phyloP scores from a whole-genome alignment of 257 asterid genomes.

The Jacaranda copaia region DNA sequence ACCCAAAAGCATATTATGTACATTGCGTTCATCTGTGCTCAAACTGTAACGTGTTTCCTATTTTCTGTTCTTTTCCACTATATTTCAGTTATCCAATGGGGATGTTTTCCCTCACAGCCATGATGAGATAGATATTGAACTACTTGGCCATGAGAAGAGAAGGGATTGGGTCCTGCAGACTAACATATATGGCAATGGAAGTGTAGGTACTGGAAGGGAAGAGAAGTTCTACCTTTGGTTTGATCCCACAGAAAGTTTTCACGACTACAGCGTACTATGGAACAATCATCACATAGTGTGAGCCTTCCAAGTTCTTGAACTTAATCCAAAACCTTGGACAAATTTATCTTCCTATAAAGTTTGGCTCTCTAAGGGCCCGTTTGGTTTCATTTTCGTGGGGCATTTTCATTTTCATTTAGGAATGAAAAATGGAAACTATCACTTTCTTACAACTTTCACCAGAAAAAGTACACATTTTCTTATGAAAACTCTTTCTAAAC shows the following conservation, averaged over 20 bases:
- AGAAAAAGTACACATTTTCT: no score
- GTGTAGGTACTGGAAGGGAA: slow-evolving; percentile 79
- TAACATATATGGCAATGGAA: slow-evolving; percentile 85
- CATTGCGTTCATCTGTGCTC: no score
- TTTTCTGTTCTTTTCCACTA: no score
- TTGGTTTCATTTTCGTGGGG: no score
- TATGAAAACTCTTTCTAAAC: no score
- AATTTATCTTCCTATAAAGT: no score
- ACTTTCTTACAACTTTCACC: no score
- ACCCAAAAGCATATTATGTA: background rate
- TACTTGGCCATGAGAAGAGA: slow-evolving; percentile 81
- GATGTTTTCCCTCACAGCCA: slow-evolving; percentile 76
- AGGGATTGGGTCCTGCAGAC: slow-evolving; percentile 86
- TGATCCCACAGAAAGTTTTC: slow-evolving; percentile 74
- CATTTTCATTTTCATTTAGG: no score
- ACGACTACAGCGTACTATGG: slow-evolving; percentile 84
- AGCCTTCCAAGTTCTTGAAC: slow-evolving; percentile 18
- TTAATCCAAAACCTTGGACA: background rate
- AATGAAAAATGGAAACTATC: no score
- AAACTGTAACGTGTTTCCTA: no score
- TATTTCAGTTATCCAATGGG: slow-evolving; percentile 62
- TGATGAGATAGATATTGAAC: slow-evolving; percentile 79
- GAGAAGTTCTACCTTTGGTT: slow-evolving; percentile 93
- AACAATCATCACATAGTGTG: slow-evolving; percentile 84
- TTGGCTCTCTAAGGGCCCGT: no score